Conservation (phyloP, 306 rosid species). For the Begonia loranthoides region DNA sequence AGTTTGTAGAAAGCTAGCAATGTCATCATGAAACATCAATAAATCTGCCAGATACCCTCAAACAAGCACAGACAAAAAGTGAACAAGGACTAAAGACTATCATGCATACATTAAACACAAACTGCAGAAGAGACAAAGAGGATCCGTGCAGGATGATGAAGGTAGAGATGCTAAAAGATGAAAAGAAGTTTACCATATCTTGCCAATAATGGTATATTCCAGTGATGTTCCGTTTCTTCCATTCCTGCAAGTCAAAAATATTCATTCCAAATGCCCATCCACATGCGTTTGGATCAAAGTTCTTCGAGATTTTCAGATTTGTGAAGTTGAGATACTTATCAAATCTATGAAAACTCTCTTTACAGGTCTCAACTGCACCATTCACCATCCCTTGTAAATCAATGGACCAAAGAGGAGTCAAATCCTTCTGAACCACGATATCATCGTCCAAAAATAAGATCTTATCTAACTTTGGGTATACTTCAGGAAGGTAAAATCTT, state of each 20-base stretch:
- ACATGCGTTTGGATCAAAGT: slow-evolving; percentile 86
- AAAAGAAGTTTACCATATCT: slow-evolving; percentile 43
- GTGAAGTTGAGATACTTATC: slow-evolving; percentile 95
- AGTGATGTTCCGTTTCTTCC: slow-evolving; percentile 82
- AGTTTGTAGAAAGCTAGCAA: too few relatives aligned
- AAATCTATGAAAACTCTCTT: slow-evolving; percentile 97
- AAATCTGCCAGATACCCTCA: too few relatives aligned
- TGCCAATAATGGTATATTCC: slow-evolving; percentile 95
- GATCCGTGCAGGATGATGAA: too few relatives aligned
- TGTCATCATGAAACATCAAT: too few relatives aligned
- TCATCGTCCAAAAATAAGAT: slow-evolving; percentile 91
- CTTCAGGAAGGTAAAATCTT: slow-evolving; percentile 91
- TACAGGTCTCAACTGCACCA: slow-evolving; percentile 99
- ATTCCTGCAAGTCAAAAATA: slow-evolving; percentile 86
- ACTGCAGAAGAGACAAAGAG: too few relatives aligned
- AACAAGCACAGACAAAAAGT: too few relatives aligned
- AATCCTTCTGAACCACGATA: slow-evolving; percentile 91
- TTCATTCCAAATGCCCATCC: slow-evolving; percentile 99
- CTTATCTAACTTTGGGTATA: slow-evolving; percentile 83
- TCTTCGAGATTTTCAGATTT: slow-evolving; percentile 63
- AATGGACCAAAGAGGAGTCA: slow-evolving; percentile 80
- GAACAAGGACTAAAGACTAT: too few relatives aligned
- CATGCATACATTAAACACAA: too few relatives aligned
- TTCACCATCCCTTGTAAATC: slow-evolving; percentile 86
- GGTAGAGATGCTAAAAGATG: slow-evolving; percentile 1